Conservation (phyloP, 495 filamentous ascomycete species). For the Penicillium alfredii region DNA sequence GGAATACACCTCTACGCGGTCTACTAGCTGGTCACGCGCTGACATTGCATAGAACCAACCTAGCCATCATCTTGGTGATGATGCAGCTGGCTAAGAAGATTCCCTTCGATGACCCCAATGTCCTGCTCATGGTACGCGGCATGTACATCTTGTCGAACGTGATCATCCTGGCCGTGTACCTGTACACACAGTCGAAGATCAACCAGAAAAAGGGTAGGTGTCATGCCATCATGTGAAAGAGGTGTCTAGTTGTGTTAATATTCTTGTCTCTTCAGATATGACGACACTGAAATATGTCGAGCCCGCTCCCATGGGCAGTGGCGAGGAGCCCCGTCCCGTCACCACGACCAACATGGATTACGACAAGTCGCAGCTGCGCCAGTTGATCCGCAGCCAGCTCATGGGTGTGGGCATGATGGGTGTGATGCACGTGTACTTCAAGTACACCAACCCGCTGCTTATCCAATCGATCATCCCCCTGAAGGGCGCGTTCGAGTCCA, state of each 20-base stretch:
- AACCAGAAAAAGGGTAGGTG: conserved; percentile 88
- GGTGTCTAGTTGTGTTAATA: too few species aligned
- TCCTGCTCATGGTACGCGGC: conserved; percentile 75
- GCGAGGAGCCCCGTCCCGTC: conserved; percentile 88
- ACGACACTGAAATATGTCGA: conserved; percentile 99
- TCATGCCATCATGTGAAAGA: too few species aligned
- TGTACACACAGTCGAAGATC: conserved; percentile 76
- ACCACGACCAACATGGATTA: conserved; percentile 94
- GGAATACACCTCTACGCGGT: background rate
- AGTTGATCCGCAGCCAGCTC: conserved; percentile 75
- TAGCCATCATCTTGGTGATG: conserved; percentile 91
- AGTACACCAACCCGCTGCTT: conserved; percentile 97
- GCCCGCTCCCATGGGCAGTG: conserved; percentile 82
- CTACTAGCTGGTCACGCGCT: conserved; percentile 4
- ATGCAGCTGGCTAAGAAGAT: conserved; percentile 97
- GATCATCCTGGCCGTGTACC: conserved; percentile 75
- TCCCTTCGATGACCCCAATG: conserved; percentile 85
- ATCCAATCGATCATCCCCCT: conserved; percentile 98
- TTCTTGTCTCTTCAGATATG: conserved; percentile 57
- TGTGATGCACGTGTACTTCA: conserved; percentile 97
- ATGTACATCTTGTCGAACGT: conserved; percentile 83
- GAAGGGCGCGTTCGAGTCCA: conserved; percentile 90
- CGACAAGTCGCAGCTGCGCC: conserved; percentile 77
- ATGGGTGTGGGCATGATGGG: conserved; percentile 98
- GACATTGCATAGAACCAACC: conserved; percentile 65